Conservation (phyloP, 345 rosid genomes). For the Linum usitatissimum region DNA sequence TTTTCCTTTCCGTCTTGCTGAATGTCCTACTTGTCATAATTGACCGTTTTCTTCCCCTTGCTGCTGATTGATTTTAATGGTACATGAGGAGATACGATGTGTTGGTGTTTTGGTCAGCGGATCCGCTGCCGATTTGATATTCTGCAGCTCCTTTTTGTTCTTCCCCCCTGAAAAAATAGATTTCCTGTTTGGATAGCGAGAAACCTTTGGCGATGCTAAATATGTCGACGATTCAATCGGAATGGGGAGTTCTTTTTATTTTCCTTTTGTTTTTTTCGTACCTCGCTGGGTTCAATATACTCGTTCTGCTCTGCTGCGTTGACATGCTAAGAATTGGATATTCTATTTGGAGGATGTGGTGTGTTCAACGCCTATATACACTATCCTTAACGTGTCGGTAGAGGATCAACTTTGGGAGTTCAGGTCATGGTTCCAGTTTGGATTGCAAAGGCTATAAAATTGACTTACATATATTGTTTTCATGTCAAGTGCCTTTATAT, state of each 20-base stretch:
- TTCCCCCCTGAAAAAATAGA: background rate
- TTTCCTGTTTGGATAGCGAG: background rate
- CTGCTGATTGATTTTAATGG: slow-evolving; percentile 1
- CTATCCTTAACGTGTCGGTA: background rate
- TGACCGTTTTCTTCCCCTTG: background rate
- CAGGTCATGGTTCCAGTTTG: background rate
- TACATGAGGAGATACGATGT: background rate
- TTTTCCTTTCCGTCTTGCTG: background rate
- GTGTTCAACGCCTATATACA: background rate
- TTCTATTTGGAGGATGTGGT: background rate
- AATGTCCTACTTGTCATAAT: background rate
- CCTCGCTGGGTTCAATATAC: background rate
- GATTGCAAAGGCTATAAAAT: background rate
- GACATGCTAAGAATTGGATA: background rate
- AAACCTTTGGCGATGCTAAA: background rate
- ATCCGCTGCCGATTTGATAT: background rate
- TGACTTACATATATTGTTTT: no score
- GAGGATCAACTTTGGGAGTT: background rate
- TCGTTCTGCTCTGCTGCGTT: background rate
- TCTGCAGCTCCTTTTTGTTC: background rate
- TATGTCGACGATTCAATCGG: background rate
- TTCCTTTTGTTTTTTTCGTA: background rate
- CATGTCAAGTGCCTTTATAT: background rate
- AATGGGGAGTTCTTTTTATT: background rate
- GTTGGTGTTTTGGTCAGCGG: background rate